Percentiles rank a stretch among this genome's conserved stretches.
Evolutionary conservation across 805 yeast species (phyloP).

Genomic region (Spathaspora gorwiae): DNA sequence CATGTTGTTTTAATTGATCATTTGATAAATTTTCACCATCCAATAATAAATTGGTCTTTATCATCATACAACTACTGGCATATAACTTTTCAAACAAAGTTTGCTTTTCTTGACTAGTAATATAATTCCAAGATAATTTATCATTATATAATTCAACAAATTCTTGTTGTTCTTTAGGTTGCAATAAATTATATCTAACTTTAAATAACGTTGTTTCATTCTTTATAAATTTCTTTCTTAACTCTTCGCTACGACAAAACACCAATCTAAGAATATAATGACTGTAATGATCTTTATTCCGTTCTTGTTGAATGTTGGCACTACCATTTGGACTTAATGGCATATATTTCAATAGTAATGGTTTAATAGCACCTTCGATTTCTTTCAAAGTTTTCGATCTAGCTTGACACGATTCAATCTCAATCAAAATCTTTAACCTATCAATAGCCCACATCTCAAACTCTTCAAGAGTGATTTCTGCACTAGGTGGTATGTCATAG

Average conservation of each 20-base stretch:
- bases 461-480: slow-evolving; percentile 86
- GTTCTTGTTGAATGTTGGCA: slow-evolving; percentile 46
- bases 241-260: slow-evolving; percentile 81
- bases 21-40: slow-evolving; percentile 32
- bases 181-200: slow-evolving; percentile 62
- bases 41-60: slow-evolving; percentile 31
- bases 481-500: slow-evolving; percentile 71
- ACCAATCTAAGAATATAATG: slow-evolving; percentile 87
- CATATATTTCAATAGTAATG: slow-evolving; percentile 56
- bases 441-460: slow-evolving; percentile 97
- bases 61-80: slow-evolving; percentile 48
- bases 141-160: slow-evolving; percentile 55
- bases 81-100: slow-evolving; percentile 45
- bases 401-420: slow-evolving; percentile 70
- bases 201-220: slow-evolving; percentile 74
- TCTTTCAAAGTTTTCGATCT: slow-evolving; percentile 64
- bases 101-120: slow-evolving; percentile 56
- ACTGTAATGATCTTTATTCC: slow-evolving; percentile 86
- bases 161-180: slow-evolving; percentile 60
- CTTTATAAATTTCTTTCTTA: slow-evolving; percentile 71
- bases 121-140: slow-evolving; percentile 63
- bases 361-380: slow-evolving; percentile 59
- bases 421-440: slow-evolving; percentile 74
- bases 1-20: slow-evolving; percentile 49
- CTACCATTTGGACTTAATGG: slow-evolving; percentile 44